Base-by-base conservation (phyloP, 768 basidiomycete genomes). In the Tylopilus balloui region DNA sequence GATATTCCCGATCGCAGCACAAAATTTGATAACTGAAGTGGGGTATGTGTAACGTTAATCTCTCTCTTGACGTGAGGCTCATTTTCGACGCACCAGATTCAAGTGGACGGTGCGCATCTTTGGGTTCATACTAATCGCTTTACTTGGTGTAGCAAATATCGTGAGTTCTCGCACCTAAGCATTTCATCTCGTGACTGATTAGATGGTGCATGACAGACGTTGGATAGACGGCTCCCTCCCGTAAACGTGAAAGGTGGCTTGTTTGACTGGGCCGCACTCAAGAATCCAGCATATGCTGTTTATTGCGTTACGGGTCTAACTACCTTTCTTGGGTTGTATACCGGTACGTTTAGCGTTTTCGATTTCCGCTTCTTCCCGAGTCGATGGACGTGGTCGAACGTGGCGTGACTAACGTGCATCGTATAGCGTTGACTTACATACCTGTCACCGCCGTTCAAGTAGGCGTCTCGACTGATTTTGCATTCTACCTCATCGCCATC, bases 81-180 rank as follows among this genome's bases (percentile, higher is more conserved):
- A 38, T 51, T 13, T 4, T 34, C 7, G 4, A n/a, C 24, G 14
- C 9, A 6, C 14, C 35, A 88, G 86, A n/a, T 90, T 89, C 63
- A 70, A 72, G 53, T 90, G 87, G 88, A 86, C 87, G 0, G 79
- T 86, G 74, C 74, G 88, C 12, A 77, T 83, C 27, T 66, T 88
- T 36, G 86, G 79, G 2, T 80, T 88, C 52, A 77, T 87, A 9
- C 62, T 87, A 0, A 52, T 84, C 1, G 52, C 73, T 13, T 60
- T 75, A 1, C 71, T 88, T 4, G 75, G 75, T 2, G 60, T 77
- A 12, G 74, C 78, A 13, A 86, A 84, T 62, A 48, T 87, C 40
- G 75, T 78, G 46, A 52, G 65, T 53, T 20, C 15, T n/a, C n/a
- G n/a, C n/a, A 12, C 0, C 4, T n/a, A 4, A 12, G 24, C 6